A percentile compares a stretch with the other conserved stretches of the same genome.
Evolutionary conservation across 306 rosid genomes (phyloP).

Genomic region (Pyrus betulifolia): DNA sequence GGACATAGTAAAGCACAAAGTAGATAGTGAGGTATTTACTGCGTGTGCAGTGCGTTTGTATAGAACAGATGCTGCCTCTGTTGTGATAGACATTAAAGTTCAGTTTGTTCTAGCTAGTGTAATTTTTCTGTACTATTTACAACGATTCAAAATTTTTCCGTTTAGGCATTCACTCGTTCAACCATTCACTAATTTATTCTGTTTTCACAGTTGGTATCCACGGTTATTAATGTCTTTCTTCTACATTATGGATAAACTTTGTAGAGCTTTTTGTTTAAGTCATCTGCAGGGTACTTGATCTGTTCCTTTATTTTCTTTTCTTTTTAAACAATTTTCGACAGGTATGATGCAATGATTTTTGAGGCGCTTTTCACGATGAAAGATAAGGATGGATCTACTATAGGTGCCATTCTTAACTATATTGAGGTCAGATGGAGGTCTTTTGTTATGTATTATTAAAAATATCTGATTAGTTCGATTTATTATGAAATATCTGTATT

Average conservation of each 20-base stretch:
- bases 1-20: not conserved
- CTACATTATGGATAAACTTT: not conserved
- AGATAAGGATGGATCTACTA: constrained; percentile 64
- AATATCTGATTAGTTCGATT: not conserved
- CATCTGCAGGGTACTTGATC: not conserved
- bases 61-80: not conserved
- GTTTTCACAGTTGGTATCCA: not conserved
- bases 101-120: not conserved
- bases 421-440: constrained; percentile 55
- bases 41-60: not conserved
- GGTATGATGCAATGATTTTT: constrained; percentile 64
- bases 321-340: constrained; percentile 6
- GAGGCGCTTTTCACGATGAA: constrained; percentile 63
- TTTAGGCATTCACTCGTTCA: no score
- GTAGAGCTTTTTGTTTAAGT: not conserved
- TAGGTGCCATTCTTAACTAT: constrained; percentile 57
- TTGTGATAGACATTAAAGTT: not conserved
- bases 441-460: constrained; percentile 1
- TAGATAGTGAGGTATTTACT: not conserved
- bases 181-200: not conserved
- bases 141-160: not conserved
- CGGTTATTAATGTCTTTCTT: not conserved
- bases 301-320: not conserved
- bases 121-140: not conserved
- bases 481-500: not conserved